Conservation (phyloP, 1,284 basidiomycete species). For the Vanrija sp. region DNA sequence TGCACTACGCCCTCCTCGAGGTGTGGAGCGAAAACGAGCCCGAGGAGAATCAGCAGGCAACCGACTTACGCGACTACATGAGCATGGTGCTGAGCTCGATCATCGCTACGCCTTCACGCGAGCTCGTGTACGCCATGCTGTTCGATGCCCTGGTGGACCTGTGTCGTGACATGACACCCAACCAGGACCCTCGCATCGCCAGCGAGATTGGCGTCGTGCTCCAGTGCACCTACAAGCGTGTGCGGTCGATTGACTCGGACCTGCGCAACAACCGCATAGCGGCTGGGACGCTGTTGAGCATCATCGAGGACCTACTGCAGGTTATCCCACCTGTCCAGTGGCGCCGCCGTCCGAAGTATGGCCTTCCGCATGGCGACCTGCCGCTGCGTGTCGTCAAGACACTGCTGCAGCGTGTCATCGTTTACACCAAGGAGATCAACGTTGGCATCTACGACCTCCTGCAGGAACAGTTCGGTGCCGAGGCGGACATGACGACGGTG, state of each 20-base stretch:
- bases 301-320: slow-evolving; percentile 90
- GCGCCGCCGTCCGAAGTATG: slow-evolving; percentile 82
- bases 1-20: slow-evolving; percentile 14
- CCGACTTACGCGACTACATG: slow-evolving; percentile 86
- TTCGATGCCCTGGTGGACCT: slow-evolving; percentile 79
- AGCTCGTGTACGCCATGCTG: slow-evolving; percentile 83
- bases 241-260: slow-evolving; percentile 88
- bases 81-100: slow-evolving; percentile 95
- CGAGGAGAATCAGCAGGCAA: slow-evolving; percentile 59
- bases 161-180: slow-evolving; percentile 68
- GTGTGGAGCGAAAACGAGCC: slow-evolving; percentile 7
- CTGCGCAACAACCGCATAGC: slow-evolving; percentile 74
- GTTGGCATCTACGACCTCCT: slow-evolving; percentile 43
- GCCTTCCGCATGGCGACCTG: slow-evolving; percentile 93
- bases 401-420: slow-evolving; percentile 88
- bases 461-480: slow-evolving; percentile 47
- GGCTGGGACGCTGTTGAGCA: slow-evolving; percentile 83
- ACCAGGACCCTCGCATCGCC: slow-evolving; percentile 68
- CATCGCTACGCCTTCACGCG: slow-evolving; percentile 85
- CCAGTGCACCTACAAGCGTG: slow-evolving; percentile 98
- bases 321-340: slow-evolving; percentile 93
- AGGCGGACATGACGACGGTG: slow-evolving; percentile 50
- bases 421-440: slow-evolving; percentile 36
- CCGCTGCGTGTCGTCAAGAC: slow-evolving; percentile 96
- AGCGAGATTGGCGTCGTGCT: slow-evolving; percentile 93